Conservation (phyloP, 306 rosid species). For the Ammopiptanthus mongolicus region DNA sequence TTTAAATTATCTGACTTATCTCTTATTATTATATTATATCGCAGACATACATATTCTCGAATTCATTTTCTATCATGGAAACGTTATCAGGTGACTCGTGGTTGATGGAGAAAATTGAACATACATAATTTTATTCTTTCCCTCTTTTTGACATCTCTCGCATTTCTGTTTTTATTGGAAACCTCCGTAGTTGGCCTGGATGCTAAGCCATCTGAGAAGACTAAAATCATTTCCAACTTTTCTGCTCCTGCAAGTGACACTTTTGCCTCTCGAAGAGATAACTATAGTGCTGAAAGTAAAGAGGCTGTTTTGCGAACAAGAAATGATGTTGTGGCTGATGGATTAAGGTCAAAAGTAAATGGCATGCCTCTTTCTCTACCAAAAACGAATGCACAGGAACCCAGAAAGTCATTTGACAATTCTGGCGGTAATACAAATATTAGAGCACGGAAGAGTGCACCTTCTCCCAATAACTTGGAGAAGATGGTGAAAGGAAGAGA, state of each 20-base stretch:
- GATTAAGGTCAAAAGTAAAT: conserved; percentile 48
- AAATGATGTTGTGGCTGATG: conserved; percentile 48
- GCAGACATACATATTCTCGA: conserved; percentile 90
- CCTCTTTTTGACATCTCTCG: conserved; percentile 27
- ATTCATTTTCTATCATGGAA: conserved; percentile 89
- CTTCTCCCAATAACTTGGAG: conserved; percentile 38
- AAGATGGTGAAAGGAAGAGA: conserved; percentile 44
- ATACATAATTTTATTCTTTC: conserved; percentile 7
- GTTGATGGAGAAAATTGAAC: conserved; percentile 25
- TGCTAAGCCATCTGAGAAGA: conserved; percentile 61
- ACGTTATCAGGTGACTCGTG: conserved; percentile 78
- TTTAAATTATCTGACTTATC: conserved; percentile 8
- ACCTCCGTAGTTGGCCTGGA: conserved; percentile 54
- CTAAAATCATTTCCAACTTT: conserved; percentile 41
- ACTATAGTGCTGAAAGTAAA: conserved; percentile 38
- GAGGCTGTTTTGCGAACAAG: conserved; percentile 53
- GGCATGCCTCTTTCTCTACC: conserved; percentile 39
- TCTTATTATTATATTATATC: conserved; percentile 20
- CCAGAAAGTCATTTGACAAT: conserved; percentile 30
- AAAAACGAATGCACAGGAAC: conserved; percentile 33
- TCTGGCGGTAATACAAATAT: conserved; percentile 40
- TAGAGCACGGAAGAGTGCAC: conserved; percentile 36
- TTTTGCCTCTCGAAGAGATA: conserved; percentile 39
- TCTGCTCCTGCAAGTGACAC: conserved; percentile 39
- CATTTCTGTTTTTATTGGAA: conserved; percentile 25